Evolutionary conservation across 176 grass and related monocot genomes (phyloP).

Genomic region (Carex pumila): DNA sequence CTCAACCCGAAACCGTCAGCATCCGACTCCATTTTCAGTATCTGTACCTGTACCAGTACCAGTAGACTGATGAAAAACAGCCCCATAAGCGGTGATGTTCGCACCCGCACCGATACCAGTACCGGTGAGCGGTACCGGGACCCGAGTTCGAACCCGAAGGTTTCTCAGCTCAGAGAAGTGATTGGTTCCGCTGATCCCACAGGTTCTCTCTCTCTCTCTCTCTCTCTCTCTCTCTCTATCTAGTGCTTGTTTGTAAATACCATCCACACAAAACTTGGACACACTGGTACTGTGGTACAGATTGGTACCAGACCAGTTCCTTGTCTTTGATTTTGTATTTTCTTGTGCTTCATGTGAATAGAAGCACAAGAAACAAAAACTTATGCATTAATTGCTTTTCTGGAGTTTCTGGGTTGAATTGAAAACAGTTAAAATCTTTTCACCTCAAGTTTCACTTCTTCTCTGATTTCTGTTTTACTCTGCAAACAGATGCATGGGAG

Average conservation of each 20-base stretch:
- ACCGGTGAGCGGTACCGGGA: not conserved
- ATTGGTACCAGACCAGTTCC: not conserved
- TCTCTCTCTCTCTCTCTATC: not conserved
- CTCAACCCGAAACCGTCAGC: not conserved
- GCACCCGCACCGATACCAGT: not conserved
- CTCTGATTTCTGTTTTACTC: not conserved
- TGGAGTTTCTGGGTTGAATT: not conserved
- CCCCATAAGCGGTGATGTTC: not conserved
- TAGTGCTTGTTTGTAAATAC: not conserved
- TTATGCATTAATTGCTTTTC: not conserved
- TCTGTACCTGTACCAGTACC: not conserved
- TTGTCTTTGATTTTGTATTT: not conserved
- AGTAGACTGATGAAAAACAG: not conserved
- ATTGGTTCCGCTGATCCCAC: not conserved
- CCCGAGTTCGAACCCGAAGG: slow-evolving; percentile 5
- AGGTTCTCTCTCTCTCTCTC: not conserved
- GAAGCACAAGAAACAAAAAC: not conserved
- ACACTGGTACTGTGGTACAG: not conserved
- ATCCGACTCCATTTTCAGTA: not conserved
- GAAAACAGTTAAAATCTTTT: not conserved
- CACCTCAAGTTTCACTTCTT: not conserved
- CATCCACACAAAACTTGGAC: not conserved
- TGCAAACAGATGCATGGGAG: slow-evolving; percentile 61
- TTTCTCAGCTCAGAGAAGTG: slow-evolving; percentile 3
- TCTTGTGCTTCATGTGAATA: not conserved